Percentiles rank a stretch among this genome's conserved stretches.
Conservation (phyloP, 164 flowering plant genomes). For the Vitis rupestris region DNA sequence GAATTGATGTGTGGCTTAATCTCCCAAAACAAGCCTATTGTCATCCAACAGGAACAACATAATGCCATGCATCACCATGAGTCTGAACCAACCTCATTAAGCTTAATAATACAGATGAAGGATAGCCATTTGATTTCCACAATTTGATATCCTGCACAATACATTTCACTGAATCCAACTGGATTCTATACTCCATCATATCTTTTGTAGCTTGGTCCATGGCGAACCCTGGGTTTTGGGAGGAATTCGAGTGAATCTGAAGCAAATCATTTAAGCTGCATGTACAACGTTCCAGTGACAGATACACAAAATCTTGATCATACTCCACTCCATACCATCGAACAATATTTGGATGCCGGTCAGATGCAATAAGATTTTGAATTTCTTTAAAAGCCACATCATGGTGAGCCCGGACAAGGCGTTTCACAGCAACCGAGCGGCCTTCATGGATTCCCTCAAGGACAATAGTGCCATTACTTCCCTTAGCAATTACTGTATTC, state of each 20-base stretch:
- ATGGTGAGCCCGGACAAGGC: slow-evolving; percentile 77
- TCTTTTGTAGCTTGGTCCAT: slow-evolving; percentile 14
- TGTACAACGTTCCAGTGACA: slow-evolving; percentile 81
- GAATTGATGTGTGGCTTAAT: too few relatives aligned
- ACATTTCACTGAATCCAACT: slow-evolving; percentile 26
- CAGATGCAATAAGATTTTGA: slow-evolving; percentile 85
- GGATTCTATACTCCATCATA: slow-evolving; percentile 26
- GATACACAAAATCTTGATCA: slow-evolving; percentile 87
- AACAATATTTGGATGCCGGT: slow-evolving; percentile 87
- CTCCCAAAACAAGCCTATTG: too few relatives aligned
- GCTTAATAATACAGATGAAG: slow-evolving; percentile 37
- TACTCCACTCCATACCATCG: slow-evolving; percentile 84
- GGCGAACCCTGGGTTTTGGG: not conserved
- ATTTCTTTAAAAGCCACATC: slow-evolving; percentile 87
- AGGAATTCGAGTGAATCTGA: slow-evolving; percentile 25
- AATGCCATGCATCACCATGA: not conserved
- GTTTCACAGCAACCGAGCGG: slow-evolving; percentile 89
- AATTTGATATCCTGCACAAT: slow-evolving; percentile 24
- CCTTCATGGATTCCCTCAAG: slow-evolving; percentile 81
- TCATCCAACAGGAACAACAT: too few relatives aligned
- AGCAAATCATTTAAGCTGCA: slow-evolving; percentile 61
- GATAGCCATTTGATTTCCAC: slow-evolving; percentile 46
- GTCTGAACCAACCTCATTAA: slow-evolving; percentile 41
- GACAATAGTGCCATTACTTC: slow-evolving; percentile 92
- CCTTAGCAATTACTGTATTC: slow-evolving; percentile 76